A percentile compares a stretch with the other conserved stretches of the same genome.
Conservation (phyloP, 2,329 filamentous ascomycete species). For the Pseudogymnoascus sp. region DNA sequence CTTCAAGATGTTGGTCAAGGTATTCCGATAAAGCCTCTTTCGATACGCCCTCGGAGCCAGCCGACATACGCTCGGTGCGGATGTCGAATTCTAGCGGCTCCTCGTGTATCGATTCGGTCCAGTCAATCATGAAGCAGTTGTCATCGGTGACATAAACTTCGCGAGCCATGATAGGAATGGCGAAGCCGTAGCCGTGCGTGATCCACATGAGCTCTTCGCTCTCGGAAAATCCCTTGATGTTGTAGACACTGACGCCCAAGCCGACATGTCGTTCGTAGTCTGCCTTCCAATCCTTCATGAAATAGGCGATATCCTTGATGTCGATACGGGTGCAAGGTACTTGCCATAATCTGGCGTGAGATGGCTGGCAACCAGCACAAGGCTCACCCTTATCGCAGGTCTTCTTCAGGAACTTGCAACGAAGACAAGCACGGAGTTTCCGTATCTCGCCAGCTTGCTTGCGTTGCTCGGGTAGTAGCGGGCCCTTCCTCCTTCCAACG, state of each 20-base stretch:
- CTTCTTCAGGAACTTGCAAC: slow-evolving; percentile 99
- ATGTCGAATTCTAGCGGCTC: slow-evolving; percentile 76
- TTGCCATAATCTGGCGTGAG: slow-evolving; percentile 92
- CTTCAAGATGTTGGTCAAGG: slow-evolving; percentile 89
- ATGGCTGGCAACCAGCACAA: slow-evolving; percentile 89
- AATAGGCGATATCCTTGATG: slow-evolving; percentile 96
- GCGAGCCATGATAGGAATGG: slow-evolving; percentile 83
- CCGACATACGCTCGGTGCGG: slow-evolving; percentile 79
- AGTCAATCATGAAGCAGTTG: slow-evolving; percentile 87
- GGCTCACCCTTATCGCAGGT: slow-evolving; percentile 97
- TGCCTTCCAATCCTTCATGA: slow-evolving; percentile 99
- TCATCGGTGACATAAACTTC: slow-evolving; percentile 90
- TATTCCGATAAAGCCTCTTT: slow-evolving; percentile 78
- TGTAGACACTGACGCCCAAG: slow-evolving; percentile 81
- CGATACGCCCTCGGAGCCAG: slow-evolving; percentile 81
- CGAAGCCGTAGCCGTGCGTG: slow-evolving; percentile 92
- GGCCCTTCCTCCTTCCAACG: slow-evolving; percentile 81
- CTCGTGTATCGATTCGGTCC: slow-evolving; percentile 74
- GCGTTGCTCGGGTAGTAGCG: slow-evolving; percentile 83
- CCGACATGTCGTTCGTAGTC: slow-evolving; percentile 89
- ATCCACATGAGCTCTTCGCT: slow-evolving; percentile 75
- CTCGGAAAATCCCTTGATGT: slow-evolving; percentile 76
- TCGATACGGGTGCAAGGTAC: slow-evolving; percentile 96
- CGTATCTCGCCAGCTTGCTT: slow-evolving; percentile 96
- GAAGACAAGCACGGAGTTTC: slow-evolving; percentile 85